Conservation (phyloP, 78 protist genomes). For the Dictyostelium firmibasis region DNA sequence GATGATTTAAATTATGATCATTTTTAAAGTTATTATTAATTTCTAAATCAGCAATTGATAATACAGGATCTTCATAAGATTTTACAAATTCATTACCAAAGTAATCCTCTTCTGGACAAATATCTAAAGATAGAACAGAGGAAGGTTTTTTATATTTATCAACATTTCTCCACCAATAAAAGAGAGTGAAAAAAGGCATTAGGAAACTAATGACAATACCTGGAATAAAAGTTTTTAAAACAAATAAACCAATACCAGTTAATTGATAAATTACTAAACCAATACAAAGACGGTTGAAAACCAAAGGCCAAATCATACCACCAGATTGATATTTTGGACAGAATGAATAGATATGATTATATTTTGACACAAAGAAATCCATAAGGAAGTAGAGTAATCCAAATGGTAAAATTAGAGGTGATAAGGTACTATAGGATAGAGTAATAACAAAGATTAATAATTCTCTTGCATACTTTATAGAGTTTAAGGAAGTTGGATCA, state of each 20-base stretch:
- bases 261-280: constrained; percentile 71
- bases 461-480: constrained; percentile 54
- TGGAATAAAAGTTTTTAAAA: constrained; percentile 60
- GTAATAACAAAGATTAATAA: constrained; percentile 60
- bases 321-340: constrained; percentile 77
- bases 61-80: constrained; percentile 36
- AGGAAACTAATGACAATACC: constrained; percentile 59
- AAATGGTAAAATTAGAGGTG: constrained; percentile 69
- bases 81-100: constrained; percentile 39
- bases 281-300: constrained; percentile 67
- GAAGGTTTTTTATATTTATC: background rate
- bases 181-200: constrained; percentile 50
- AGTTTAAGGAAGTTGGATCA: constrained; percentile 40
- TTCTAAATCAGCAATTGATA: constrained; percentile 23
- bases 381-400: constrained; percentile 53
- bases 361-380: constrained; percentile 68
- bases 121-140: background rate
- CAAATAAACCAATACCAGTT: constrained; percentile 50
- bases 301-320: constrained; percentile 66
- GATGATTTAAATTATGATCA: background rate
- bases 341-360: constrained; percentile 61
- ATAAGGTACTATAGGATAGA: constrained; percentile 48
- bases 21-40: background rate
- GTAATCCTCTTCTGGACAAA: constrained; percentile 69
- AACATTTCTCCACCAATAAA: constrained; percentile 66